Base-by-base conservation (phyloP, 163 green algal genomes). In the Chloromonas sp. region DNA sequence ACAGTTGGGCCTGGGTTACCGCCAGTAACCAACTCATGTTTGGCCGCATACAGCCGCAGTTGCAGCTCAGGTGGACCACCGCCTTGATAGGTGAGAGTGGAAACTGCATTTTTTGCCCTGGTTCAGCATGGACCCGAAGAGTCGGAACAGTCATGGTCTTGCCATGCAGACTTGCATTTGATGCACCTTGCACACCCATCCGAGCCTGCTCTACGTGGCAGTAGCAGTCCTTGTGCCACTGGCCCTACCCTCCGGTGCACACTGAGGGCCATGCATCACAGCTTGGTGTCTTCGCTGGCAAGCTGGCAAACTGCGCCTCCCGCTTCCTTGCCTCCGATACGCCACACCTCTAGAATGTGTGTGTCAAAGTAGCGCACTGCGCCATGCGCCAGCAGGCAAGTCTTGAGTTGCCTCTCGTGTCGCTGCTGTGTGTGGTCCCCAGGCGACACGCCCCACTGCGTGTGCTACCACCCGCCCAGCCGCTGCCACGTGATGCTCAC, bases 391-490 rank as follows among this genome's bases (percentile, higher is more conserved):
- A 36, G 79, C 36, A 36, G 36, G 36, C 36, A 36, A 36, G 36
- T 36, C 36, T 36, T 36, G 36, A 36, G 36, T 36, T 36, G 36
- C 36, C 36, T 36, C 36, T 36, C 36, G 13, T 76, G 8, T 13
- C 70, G 13, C 13, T 76, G 8, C 13, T 76, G 13, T 76, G 70
- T 71, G 13, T 13, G 5, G 0, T 58, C 0, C 71, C 5, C 82
- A 89, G 84, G 87, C 13, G 87, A 90, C 78, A 87, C 87, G 15
- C 84, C 85, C 60, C 83, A 86, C 60, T 57, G 61, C 14, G 58
- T 87, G n/a, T 71, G 74, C 71, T 86, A 85, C 84, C 87, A 90
- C 76, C 14, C 84, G 2, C 60, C 82, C 79, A 86, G 79, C 59
- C 62, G 71, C 61, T 90, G 87, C 80, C 71, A 85, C 0, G 58